phyloP scores from a whole-genome alignment of 2,329 filamentous ascomycete species.

The Cladobotryum protrusum region DNA sequence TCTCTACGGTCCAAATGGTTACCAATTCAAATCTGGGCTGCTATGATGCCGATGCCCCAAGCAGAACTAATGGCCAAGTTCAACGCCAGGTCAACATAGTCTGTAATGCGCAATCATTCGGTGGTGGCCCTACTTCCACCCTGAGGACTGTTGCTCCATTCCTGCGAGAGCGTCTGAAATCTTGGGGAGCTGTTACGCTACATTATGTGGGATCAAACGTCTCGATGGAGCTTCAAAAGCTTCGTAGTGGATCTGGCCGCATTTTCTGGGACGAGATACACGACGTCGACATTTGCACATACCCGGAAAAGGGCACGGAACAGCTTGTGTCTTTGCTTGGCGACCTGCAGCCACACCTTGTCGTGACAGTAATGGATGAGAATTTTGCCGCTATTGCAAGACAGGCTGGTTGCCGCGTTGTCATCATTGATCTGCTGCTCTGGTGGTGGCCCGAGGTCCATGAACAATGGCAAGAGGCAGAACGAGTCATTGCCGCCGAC shows the following conservation, averaged over 20 bases:
- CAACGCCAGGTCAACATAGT: neutral
- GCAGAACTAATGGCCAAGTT: too few species aligned
- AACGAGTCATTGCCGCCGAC: constrained; percentile 3
- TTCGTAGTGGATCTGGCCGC: neutral
- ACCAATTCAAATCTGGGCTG: too few species aligned
- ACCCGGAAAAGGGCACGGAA: neutral
- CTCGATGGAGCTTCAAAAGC: neutral
- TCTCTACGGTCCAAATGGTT: too few species aligned
- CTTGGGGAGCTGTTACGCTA: neutral
- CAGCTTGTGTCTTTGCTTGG: neutral
- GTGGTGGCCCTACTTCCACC: neutral
- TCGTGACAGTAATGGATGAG: constrained; percentile 5
- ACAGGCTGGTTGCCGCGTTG: neutral
- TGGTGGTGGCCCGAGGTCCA: constrained; percentile 6
- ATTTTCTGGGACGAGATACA: neutral
- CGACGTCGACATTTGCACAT: neutral
- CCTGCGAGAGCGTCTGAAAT: neutral
- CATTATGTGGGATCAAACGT: constrained; percentile 7
- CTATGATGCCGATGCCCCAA: too few species aligned
- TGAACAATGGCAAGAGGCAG: neutral
- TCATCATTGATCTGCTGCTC: constrained; percentile 5
- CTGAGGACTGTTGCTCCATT: constrained; percentile 1
- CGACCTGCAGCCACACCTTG: neutral
- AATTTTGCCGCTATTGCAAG: constrained; percentile 1
- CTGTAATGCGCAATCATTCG: constrained; percentile 5